A percentile compares a stretch with the other conserved stretches of the same genome.
Conservation (phyloP, 108 stramenopile genomes). For the Discostella pseudostelligera region DNA sequence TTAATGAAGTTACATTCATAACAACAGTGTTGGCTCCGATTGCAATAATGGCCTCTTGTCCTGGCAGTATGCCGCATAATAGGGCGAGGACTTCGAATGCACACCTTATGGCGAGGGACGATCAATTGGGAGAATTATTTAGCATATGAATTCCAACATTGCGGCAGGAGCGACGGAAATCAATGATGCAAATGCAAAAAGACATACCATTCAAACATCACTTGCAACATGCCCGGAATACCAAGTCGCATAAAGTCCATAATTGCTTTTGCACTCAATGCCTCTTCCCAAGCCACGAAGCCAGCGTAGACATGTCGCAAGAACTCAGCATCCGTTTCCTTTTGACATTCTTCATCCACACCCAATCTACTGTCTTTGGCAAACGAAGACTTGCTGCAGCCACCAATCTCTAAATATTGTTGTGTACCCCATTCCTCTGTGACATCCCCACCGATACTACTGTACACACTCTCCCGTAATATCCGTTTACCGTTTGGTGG, state of each 20-base stretch:
- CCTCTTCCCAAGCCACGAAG: slow-evolving; percentile 30
- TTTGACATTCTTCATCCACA: not conserved
- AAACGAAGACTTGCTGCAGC: not conserved
- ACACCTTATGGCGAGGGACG: slow-evolving; percentile 7
- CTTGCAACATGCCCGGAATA: slow-evolving; percentile 48
- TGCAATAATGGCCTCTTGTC: slow-evolving; percentile 40
- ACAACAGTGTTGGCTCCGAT: slow-evolving; percentile 46
- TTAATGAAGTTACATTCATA: slow-evolving; percentile 26
- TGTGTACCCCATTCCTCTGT: slow-evolving; percentile 1
- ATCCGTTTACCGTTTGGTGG: not conserved
- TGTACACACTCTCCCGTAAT: not conserved
- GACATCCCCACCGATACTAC: not conserved
- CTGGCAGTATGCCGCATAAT: slow-evolving; percentile 40
- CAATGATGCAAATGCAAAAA: too few species aligned
- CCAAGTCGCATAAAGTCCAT: slow-evolving; percentile 39
- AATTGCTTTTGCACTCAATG: slow-evolving; percentile 24
- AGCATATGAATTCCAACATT: too few species aligned
- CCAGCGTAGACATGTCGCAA: slow-evolving; percentile 40
- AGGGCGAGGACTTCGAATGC: slow-evolving; percentile 47
- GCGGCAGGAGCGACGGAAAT: too few species aligned
- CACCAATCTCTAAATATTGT: slow-evolving; percentile 6
- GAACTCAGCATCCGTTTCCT: slow-evolving; percentile 26
- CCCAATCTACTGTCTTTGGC: not conserved
- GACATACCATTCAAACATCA: slow-evolving; percentile 47
- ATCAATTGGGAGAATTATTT: not conserved